Conservation (phyloP, 208 protist species). For the Trypanosoma vivax region DNA sequence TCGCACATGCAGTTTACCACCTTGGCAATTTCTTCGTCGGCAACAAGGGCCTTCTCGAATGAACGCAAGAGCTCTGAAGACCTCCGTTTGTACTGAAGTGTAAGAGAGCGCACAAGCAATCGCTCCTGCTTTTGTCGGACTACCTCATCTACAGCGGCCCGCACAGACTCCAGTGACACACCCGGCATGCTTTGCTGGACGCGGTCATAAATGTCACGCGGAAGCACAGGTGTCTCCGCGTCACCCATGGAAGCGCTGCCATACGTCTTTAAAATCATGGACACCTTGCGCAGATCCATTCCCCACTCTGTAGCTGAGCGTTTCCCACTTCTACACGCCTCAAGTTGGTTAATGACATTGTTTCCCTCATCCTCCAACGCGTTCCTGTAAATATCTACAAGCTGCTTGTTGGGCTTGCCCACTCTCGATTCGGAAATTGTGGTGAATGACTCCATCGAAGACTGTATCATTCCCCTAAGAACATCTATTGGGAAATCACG, state of each 20-base stretch:
- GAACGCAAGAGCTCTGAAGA: conserved; percentile 16
- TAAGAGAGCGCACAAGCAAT: conserved; percentile 3
- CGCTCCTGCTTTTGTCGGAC: conserved; percentile 10
- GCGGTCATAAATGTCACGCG: conserved; percentile 20
- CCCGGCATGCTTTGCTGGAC: conserved; percentile 19
- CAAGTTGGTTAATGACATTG: conserved; percentile 1
- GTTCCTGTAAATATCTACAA: conserved; percentile 12
- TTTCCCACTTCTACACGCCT: not conserved
- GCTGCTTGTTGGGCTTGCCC: not conserved
- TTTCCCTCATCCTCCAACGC: conserved; percentile 10
- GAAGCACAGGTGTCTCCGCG: not conserved
- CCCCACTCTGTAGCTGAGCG: not conserved
- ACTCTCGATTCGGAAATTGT: not conserved
- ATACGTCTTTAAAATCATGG: conserved; percentile 23
- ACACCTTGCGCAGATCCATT: conserved; percentile 16
- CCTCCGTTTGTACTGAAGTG: conserved; percentile 19
- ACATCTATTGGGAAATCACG: conserved; percentile 1
- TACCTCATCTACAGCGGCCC: conserved; percentile 17
- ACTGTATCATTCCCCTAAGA: conserved; percentile 4
- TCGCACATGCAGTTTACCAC: conserved; percentile 18
- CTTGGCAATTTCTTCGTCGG: conserved; percentile 10
- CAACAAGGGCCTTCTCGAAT: conserved; percentile 15
- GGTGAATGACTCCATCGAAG: conserved; percentile 15
- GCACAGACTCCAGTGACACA: not conserved
- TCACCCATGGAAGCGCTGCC: not conserved